Evolutionary conservation across 169 alveolate species (phyloP).

Genomic region (Ichthyophthirius multifiliis): DNA sequence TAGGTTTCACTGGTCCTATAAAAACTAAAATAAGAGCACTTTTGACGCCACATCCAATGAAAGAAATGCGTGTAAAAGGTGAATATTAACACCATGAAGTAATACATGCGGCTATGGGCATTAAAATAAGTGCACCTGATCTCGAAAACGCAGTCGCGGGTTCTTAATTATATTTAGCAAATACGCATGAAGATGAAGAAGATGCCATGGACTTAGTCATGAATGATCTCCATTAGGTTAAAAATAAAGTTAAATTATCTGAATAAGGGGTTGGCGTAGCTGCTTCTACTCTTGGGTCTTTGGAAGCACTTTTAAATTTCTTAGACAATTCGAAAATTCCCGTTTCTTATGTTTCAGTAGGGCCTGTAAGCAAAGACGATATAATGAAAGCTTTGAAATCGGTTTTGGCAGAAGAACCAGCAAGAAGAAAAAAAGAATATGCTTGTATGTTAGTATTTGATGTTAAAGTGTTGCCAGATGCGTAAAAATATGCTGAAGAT

Average conservation of each 20-base stretch:
- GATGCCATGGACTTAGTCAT: constrained; percentile 84
- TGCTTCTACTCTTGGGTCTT: constrained; percentile 98
- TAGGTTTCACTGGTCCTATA: constrained; percentile 97
- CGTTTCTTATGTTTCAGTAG: constrained; percentile 96
- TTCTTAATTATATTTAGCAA: constrained; percentile 91
- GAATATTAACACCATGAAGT: constrained; percentile 93
- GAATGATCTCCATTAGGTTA: constrained; percentile 91
- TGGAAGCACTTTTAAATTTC: constrained; percentile 97
- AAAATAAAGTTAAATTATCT: constrained; percentile 90
- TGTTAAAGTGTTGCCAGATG: constrained; percentile 96
- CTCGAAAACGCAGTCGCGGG: constrained; percentile 98
- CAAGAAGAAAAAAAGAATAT: constrained; percentile 88
- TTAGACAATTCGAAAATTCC: constrained; percentile 92
- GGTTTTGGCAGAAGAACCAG: constrained; percentile 73
- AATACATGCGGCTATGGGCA: constrained; percentile 96
- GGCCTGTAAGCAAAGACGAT: constrained; percentile 98
- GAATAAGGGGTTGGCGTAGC: constrained; percentile 97
- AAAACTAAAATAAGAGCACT: constrained; percentile 96
- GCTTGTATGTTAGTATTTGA: constrained; percentile 98
- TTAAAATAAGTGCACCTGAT: constrained; percentile 91
- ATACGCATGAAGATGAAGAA: constrained; percentile 80
- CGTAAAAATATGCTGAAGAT: constrained; percentile 95
- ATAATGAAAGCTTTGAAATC: constrained; percentile 93
- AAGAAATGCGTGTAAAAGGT: constrained; percentile 98
- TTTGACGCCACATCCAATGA: constrained; percentile 98